Percentiles rank a stretch among this genome's conserved stretches.
phyloP scores from a whole-genome alignment of 179 eudicot species.

The Beta lomatogona region DNA sequence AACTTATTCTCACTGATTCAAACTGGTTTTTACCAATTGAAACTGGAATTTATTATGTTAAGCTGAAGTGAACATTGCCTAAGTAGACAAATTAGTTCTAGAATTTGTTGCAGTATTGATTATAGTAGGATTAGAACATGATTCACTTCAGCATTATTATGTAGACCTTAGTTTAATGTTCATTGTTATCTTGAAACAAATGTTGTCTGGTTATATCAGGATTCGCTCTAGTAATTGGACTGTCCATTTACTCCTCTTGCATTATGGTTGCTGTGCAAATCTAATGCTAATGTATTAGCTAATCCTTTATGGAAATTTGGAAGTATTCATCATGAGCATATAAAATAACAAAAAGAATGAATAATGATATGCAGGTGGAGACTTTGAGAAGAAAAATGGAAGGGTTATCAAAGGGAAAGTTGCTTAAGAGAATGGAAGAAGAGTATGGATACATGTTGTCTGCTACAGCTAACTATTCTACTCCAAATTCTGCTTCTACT shows the following conservation, averaged over 20 bases:
- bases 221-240: too few species aligned
- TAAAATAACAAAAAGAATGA: background rate
- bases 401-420: constrained; percentile 69
- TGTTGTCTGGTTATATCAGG: too few species aligned
- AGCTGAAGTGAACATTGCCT: too few species aligned
- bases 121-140: background rate
- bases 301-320: too few species aligned
- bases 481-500: constrained; percentile 58
- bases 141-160: background rate
- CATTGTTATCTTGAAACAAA: background rate
- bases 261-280: too few species aligned
- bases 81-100: too few species aligned
- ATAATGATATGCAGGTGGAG: constrained; percentile 53
- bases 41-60: too few species aligned
- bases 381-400: constrained; percentile 71
- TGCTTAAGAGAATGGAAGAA: constrained; percentile 70
- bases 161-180: background rate
- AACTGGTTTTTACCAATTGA: too few species aligned
- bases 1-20: too few species aligned
- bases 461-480: constrained; percentile 52
- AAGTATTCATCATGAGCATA: background rate
- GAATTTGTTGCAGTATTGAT: background rate
- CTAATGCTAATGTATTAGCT: too few species aligned
- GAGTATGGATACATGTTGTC: constrained; percentile 59
- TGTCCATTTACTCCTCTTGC: too few species aligned